Evolutionary conservation across 1,284 basidiomycete species (phyloP).

Genomic region (Apiotrichum siamense): DNA sequence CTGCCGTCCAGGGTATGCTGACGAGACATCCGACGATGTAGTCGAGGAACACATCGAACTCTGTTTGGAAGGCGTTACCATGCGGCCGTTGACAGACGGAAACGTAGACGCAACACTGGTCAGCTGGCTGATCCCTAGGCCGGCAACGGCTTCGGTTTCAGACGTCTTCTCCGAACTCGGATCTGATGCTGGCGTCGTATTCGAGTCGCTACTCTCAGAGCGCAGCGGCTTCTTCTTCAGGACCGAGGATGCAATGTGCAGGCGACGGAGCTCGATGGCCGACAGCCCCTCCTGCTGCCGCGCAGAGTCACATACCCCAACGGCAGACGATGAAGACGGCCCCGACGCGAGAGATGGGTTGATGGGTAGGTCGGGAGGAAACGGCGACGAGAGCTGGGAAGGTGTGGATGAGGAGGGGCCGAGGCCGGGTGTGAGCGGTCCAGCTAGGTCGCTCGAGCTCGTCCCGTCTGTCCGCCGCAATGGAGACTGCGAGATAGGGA

Average conservation of each 20-base stretch:
- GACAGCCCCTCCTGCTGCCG: not conserved
- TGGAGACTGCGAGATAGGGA: constrained; percentile 1
- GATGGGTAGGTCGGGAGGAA: constrained; percentile 12
- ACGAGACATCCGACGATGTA: constrained; percentile 12
- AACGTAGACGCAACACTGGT: constrained; percentile 3
- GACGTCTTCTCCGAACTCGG: not conserved
- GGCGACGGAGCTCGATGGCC: constrained; percentile 26
- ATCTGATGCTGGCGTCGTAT: not conserved
- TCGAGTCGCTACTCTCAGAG: constrained; percentile 17
- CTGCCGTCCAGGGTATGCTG: constrained; percentile 6
- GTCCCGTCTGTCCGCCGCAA: constrained; percentile 4
- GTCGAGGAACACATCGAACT: not conserved
- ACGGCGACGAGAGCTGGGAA: constrained; percentile 11
- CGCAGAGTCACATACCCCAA: not conserved
- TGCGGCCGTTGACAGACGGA: constrained; percentile 4
- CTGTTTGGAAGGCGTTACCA: not conserved
- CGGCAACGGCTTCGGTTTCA: constrained; percentile 3
- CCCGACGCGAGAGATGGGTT: not conserved
- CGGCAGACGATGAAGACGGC: not conserved
- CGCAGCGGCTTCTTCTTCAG: constrained; percentile 26
- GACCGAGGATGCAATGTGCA: constrained; percentile 32
- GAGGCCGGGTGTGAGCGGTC: constrained; percentile 32
- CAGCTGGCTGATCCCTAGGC: constrained; percentile 11
- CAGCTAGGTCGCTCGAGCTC: constrained; percentile 22
- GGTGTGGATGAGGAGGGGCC: not conserved